A percentile compares a stretch with the other conserved stretches of the same genome.
These are phyloP conservation scores for Theileria parva DNA, from an alignment of 169 alveolate genomes.

Conservation along the genomic window DNA sequence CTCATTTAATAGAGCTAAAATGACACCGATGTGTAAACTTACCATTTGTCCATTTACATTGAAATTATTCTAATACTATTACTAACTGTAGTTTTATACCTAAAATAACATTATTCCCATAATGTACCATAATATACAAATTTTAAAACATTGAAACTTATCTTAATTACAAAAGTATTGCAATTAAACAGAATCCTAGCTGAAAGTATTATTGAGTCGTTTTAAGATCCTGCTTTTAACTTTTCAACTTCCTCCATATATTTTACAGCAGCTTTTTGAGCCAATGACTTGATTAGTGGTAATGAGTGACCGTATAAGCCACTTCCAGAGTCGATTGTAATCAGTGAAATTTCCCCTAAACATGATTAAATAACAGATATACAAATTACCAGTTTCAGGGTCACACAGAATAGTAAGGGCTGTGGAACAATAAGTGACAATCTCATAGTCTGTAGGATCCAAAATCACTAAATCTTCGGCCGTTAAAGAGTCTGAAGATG, in stretches of 20 bases:
- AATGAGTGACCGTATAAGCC: slow-evolving; percentile 27
- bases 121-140: no score
- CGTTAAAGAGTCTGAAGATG: neutral
- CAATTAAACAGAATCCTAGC: no score
- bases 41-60: no score
- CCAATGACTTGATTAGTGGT: neutral
- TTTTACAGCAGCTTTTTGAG: slow-evolving; percentile 4
- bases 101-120: no score
- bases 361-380: neutral
- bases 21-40: no score
- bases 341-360: slow-evolving; percentile 39
- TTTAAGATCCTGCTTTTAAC: neutral
- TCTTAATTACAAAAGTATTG: no score
- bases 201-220: neutral
- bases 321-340: slow-evolving; percentile 41
- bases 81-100: no score
- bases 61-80: no score
- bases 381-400: slow-evolving; percentile 44
- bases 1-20: no score
- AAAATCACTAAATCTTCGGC: slow-evolving; percentile 15
- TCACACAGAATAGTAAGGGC: slow-evolving; percentile 40
- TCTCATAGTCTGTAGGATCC: slow-evolving; percentile 53
- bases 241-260: neutral
- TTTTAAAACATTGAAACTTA: no score
- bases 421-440: slow-evolving; percentile 13